phyloP scores from a whole-genome alignment of 2,329 filamentous ascomycete species.

The Neonectria punicea region DNA sequence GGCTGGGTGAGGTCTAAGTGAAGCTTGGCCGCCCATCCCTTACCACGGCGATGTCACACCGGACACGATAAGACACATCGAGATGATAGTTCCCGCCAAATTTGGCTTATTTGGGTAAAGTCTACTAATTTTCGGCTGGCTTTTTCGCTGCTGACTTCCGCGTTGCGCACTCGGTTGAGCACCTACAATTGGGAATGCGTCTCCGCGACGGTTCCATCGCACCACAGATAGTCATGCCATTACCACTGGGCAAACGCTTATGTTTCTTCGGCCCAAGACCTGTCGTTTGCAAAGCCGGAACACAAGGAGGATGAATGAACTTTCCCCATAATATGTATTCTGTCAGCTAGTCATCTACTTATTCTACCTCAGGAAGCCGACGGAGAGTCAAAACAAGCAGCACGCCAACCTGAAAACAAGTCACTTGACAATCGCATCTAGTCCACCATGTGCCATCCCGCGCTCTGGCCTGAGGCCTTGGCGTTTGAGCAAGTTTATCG shows the following conservation, averaged over 20 bases:
- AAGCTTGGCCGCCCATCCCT: not conserved
- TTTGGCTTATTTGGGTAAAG: not conserved
- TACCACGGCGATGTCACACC: not conserved
- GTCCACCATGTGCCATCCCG: not conserved
- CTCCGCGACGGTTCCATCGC: constrained; percentile 1
- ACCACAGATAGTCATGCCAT: not conserved
- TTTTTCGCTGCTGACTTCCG: not conserved
- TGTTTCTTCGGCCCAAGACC: no score
- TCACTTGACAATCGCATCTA: not conserved
- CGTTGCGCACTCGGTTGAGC: not conserved
- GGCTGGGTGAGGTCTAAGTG: not conserved
- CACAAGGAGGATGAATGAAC: no score
- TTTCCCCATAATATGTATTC: not conserved
- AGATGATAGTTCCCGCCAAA: not conserved
- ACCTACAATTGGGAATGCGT: not conserved
- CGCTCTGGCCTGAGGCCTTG: not conserved
- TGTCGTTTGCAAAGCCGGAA: not conserved
- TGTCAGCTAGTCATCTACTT: not conserved
- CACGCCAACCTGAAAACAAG: not conserved
- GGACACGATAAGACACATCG: not conserved
- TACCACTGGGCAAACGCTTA: not conserved
- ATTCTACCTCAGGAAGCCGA: not conserved
- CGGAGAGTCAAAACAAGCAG: not conserved
- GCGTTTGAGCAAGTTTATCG: constrained; percentile 17
- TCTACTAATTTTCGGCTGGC: not conserved